Percentiles rank a stretch among this genome's conserved stretches.
Evolutionary conservation across 202 grass and related monocot species (phyloP).

Genomic region (Setaria italica): DNA sequence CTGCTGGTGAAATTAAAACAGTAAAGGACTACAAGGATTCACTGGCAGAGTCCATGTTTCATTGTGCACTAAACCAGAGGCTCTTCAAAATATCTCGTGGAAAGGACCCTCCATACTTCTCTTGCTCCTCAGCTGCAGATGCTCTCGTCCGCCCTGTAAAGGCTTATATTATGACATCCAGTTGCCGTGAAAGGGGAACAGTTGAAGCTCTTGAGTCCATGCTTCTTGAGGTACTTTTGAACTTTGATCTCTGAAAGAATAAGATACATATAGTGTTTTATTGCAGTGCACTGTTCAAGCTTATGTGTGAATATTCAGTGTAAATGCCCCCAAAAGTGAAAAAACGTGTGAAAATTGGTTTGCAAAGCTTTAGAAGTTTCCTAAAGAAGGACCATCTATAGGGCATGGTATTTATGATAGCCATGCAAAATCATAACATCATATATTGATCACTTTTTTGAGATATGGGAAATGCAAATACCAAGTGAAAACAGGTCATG

Average conservation of each 20-base stretch:
- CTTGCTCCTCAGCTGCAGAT: slow-evolving; percentile 94
- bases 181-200: slow-evolving; percentile 89
- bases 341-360: background rate
- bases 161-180: slow-evolving; percentile 98
- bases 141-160: slow-evolving; percentile 83
- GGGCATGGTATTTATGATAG: background rate
- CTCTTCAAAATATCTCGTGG: slow-evolving; percentile 93
- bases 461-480: slow-evolving; percentile 12
- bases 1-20: slow-evolving; percentile 79
- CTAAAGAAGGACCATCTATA: background rate
- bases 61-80: slow-evolving; percentile 97
- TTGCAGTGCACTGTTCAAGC: background rate
- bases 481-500: background rate
- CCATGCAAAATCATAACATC: background rate
- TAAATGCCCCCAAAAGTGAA: background rate
- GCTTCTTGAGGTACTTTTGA: slow-evolving; percentile 85
- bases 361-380: background rate
- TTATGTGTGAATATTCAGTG: background rate
- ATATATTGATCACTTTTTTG: background rate
- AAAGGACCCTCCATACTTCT: slow-evolving; percentile 90
- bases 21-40: slow-evolving; percentile 94
- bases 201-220: slow-evolving; percentile 93
- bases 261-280: slow-evolving; percentile 26
- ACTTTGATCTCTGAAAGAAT: slow-evolving; percentile 37
- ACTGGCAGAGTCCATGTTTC: slow-evolving; percentile 93